Evolutionary conservation across 345 rosid genomes (phyloP).

Genomic region (Rhodamnia argentea): DNA sequence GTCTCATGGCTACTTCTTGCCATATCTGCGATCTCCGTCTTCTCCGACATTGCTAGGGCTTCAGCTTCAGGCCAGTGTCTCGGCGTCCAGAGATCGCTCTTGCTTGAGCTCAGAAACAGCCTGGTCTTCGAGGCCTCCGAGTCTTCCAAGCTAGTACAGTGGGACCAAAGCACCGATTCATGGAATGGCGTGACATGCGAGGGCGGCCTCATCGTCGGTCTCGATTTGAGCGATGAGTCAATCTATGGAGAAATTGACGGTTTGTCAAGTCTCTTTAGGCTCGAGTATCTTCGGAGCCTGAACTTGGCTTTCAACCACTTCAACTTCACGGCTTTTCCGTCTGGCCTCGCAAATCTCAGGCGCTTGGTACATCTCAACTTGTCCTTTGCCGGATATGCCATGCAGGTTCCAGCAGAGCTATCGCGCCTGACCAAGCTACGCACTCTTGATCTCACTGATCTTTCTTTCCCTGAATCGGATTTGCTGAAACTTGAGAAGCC

Average conservation of each 20-base stretch:
- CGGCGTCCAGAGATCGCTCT: slow-evolving; percentile 4
- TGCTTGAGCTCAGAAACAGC: slow-evolving; percentile 17
- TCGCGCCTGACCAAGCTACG: background rate
- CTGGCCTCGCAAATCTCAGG: background rate
- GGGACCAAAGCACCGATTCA: slow-evolving; percentile 11
- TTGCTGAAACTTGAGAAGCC: slow-evolving; percentile 8
- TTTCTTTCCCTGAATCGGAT: too few species aligned
- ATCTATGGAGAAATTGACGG: slow-evolving; percentile 13
- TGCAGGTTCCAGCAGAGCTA: background rate
- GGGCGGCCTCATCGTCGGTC: slow-evolving; percentile 10
- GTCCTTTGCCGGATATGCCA: background rate
- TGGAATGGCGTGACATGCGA: slow-evolving; percentile 40
- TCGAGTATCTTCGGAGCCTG: background rate
- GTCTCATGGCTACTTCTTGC: background rate
- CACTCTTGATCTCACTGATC: slow-evolving; percentile 16
- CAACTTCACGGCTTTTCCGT: background rate
- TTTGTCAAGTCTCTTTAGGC: background rate
- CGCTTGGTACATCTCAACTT: background rate
- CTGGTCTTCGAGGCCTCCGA: background rate
- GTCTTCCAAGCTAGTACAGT: slow-evolving; percentile 10
- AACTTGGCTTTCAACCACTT: background rate
- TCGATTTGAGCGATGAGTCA: slow-evolving; percentile 24
- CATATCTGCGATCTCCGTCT: background rate
- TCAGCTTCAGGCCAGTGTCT: slow-evolving; percentile 18
- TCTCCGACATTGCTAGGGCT: background rate